These are phyloP conservation scores for Penicillium roqueforti DNA, from an alignment of 495 filamentous ascomycete species.

Conservation along the genomic window DNA sequence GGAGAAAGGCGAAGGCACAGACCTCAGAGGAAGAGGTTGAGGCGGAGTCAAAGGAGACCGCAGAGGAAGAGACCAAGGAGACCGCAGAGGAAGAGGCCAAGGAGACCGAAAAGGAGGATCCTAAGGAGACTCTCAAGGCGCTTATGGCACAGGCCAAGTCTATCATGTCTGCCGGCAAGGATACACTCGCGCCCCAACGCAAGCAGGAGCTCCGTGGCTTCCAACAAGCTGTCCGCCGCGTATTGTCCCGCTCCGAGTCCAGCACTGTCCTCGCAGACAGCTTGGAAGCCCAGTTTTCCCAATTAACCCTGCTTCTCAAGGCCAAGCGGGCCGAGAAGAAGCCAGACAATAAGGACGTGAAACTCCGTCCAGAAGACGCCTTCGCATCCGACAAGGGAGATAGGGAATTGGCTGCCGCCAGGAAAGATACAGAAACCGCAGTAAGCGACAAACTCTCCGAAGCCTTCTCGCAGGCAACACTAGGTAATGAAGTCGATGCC, in stretches of 20 bases:
- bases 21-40: conserved; percentile 25
- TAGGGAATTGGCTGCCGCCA: conserved; percentile 3
- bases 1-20: conserved; percentile 23
- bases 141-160: conserved; percentile 51
- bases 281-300: conserved; percentile 50
- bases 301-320: conserved; percentile 40
- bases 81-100: conserved; percentile 30
- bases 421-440: conserved; percentile 14
- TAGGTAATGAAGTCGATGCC: conserved; percentile 37
- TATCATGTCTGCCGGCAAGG: conserved; percentile 47
- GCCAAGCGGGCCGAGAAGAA: conserved; percentile 35
- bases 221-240: conserved; percentile 48
- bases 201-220: conserved; percentile 61
- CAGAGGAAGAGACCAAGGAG: conserved; percentile 24
- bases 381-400: conserved; percentile 4
- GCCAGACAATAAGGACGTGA: conserved; percentile 10
- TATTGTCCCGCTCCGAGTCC: conserved; percentile 47
- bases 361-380: neutral
- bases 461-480: conserved; percentile 39
- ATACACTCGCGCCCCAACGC: conserved; percentile 51
- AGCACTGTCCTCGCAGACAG: conserved; percentile 43
- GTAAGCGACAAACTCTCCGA: conserved; percentile 36
- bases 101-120: conserved; percentile 25
- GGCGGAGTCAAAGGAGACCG: conserved; percentile 22
- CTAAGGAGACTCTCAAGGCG: conserved; percentile 45